A percentile compares a stretch with the other conserved stretches of the same genome.
Evolutionary conservation across 2,329 filamentous ascomycete genomes (phyloP).

Genomic region (Xylariaceae sp.): DNA sequence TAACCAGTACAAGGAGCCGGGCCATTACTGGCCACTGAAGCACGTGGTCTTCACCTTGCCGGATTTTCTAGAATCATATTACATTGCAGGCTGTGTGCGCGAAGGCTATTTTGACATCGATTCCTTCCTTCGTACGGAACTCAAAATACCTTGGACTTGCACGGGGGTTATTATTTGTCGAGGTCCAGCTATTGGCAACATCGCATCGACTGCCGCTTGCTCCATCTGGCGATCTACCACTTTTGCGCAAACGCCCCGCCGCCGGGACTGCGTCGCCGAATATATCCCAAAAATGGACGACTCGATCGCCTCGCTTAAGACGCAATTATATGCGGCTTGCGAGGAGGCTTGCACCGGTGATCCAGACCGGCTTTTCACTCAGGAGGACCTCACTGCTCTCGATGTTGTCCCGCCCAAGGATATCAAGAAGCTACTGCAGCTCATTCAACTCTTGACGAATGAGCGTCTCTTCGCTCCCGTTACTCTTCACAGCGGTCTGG

Average conservation of each 20-base stretch:
- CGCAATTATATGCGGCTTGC: conserved; percentile 54
- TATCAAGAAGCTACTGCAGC: conserved; percentile 49
- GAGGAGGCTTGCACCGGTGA: conserved; percentile 43
- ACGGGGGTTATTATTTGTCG: no score
- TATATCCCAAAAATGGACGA: conserved; percentile 29
- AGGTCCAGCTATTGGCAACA: no score
- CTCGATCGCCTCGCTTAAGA: conserved; percentile 43
- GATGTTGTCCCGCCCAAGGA: conserved; percentile 56
- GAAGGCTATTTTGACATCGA: not conserved
- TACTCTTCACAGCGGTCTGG: conserved; percentile 41
- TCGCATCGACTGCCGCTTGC: not conserved
- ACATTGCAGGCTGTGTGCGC: no score
- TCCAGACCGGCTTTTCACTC: conserved; percentile 49
- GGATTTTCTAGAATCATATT: no score
- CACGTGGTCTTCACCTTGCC: no score
- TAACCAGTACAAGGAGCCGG: not conserved
- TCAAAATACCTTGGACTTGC: no score
- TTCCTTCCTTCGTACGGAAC: no score
- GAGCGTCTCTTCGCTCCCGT: conserved; percentile 57
- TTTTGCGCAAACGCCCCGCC: conserved; percentile 10
- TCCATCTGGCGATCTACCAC: conserved; percentile 23
- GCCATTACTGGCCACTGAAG: not conserved
- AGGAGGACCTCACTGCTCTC: conserved; percentile 55
- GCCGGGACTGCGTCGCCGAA: conserved; percentile 14
- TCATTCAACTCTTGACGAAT: conserved; percentile 55